phyloP scores from a whole-genome alignment of 148 eudicot genomes.

The Rhododendron henanense region DNA sequence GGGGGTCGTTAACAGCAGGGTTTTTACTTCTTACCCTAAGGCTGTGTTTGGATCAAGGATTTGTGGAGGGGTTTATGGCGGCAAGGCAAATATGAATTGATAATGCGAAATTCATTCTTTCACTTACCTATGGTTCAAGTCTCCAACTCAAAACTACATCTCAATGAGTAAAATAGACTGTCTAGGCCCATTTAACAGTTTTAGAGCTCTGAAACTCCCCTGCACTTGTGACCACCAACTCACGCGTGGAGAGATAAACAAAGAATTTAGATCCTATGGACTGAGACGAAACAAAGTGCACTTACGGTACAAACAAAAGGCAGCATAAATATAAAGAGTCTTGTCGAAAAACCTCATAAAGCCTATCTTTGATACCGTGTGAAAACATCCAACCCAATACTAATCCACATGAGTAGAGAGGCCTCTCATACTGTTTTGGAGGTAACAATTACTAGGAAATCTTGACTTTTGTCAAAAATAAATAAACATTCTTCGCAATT shows the following conservation, averaged over 20 bases:
- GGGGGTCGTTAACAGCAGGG: not conserved
- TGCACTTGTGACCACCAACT: not conserved
- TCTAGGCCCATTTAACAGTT: not conserved
- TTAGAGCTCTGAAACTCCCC: not conserved
- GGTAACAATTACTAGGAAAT: not conserved
- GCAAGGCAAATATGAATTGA: not conserved
- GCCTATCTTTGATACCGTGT: not conserved
- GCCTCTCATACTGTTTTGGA: not conserved
- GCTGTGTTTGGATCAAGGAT: not conserved
- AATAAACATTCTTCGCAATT: not conserved
- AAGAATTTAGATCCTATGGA: not conserved
- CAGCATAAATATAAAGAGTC: not conserved
- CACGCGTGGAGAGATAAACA: not conserved
- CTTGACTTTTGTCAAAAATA: not conserved
- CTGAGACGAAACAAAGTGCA: not conserved
- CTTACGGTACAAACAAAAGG: not conserved
- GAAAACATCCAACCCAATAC: not conserved
- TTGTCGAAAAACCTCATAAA: not conserved
- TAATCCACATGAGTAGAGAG: not conserved
- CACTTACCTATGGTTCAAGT: not conserved
- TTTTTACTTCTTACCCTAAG: not conserved
- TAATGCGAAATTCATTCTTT: not conserved
- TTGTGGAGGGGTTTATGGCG: not conserved
- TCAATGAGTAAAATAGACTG: not conserved
- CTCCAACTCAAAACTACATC: not conserved